Conservation (phyloP, 306 rosid species). For the Acacia melanoxylon region DNA sequence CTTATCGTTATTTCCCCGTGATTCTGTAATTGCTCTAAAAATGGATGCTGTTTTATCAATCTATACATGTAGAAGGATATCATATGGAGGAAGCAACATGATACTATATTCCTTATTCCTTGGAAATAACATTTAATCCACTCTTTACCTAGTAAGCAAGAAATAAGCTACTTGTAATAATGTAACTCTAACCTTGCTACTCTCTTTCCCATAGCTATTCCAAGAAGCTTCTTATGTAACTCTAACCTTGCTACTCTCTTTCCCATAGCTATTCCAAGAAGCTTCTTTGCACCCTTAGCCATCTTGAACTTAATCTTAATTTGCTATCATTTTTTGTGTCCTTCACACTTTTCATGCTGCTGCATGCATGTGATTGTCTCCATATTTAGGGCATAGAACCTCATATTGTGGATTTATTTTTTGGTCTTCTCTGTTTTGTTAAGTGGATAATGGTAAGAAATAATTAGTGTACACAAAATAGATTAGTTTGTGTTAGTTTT, state of each 20-base stretch:
- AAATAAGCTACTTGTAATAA: neutral
- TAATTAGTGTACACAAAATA: neutral
- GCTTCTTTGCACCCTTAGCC: neutral
- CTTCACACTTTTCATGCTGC: neutral
- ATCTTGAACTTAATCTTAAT: neutral
- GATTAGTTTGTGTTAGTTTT: neutral
- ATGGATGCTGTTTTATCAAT: neutral
- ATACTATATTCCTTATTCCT: neutral
- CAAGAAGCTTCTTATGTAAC: neutral
- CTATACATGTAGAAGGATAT: neutral
- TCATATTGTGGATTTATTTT: neutral
- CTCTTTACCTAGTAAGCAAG: neutral
- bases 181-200: neutral
- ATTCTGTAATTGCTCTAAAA: neutral
- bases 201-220: neutral
- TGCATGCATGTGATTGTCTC: slow-evolving; percentile 7
- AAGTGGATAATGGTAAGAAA: neutral
- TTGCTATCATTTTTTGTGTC: neutral
- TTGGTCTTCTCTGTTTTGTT: neutral
- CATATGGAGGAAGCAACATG: neutral
- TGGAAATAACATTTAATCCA: neutral
- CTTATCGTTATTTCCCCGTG: neutral
- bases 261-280: neutral
- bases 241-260: neutral
- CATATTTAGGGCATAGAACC: neutral